Conservation (phyloP, 805 yeast genomes). For the Candida railenensis region DNA sequence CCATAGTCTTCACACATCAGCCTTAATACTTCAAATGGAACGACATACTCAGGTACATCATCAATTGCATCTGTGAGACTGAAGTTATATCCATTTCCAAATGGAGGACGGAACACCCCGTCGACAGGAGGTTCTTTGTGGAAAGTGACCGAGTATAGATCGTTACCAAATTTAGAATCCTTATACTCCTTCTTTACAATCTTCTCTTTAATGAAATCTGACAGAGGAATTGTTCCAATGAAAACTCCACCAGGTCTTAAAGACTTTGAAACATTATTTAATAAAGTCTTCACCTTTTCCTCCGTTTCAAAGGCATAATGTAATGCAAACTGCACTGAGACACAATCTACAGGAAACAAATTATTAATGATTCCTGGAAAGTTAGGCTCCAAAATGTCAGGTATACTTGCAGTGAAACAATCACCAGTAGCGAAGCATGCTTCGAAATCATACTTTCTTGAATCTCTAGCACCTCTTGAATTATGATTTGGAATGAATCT, state of each 20-base stretch:
- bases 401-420: conserved; percentile 72
- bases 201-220: conserved; percentile 76
- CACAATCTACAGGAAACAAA: conserved; percentile 80
- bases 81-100: conserved; percentile 81
- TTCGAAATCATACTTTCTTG: conserved; percentile 60
- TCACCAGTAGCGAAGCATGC: conserved; percentile 91
- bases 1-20: conserved; percentile 83
- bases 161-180: conserved; percentile 74
- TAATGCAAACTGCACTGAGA: conserved; percentile 87
- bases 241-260: conserved; percentile 82
- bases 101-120: conserved; percentile 71
- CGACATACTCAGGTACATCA: conserved; percentile 94
- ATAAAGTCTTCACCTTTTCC: conserved; percentile 67
- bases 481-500: conserved; percentile 27
- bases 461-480: conserved; percentile 22
- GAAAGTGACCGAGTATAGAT: conserved; percentile 77
- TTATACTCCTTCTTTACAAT: conserved; percentile 44
- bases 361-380: conserved; percentile 61
- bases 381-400: conserved; percentile 60
- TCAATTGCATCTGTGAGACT: conserved; percentile 91
- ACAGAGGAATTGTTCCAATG: conserved; percentile 91
- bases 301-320: conserved; percentile 94
- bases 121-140: conserved; percentile 75
- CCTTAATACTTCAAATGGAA: conserved; percentile 87
- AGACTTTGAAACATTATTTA: conserved; percentile 73